Percentiles rank a stretch among this genome's conserved stretches.
Evolutionary conservation across 176 grass and related monocot genomes (phyloP).

Genomic region (Urochloa ruziziensis): DNA sequence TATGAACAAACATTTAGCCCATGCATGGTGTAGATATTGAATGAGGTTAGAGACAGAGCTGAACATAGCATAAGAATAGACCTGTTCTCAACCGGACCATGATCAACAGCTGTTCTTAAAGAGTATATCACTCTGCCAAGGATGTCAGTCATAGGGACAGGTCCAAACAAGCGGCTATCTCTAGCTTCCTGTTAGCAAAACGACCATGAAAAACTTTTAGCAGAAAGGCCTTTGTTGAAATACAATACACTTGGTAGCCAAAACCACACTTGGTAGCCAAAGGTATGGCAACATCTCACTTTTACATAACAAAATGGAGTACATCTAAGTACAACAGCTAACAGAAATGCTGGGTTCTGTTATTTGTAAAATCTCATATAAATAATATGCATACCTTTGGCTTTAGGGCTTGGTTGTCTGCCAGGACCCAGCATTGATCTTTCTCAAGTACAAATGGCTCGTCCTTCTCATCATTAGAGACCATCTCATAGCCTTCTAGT

Average conservation of each 20-base stretch:
- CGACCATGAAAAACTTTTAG: neutral
- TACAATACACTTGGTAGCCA: neutral
- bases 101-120: slow-evolving; percentile 77
- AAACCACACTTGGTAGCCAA: neutral
- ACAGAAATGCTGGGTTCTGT: no score
- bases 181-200: slow-evolving; percentile 76
- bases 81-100: slow-evolving; percentile 90
- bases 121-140: slow-evolving; percentile 87
- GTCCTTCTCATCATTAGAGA: slow-evolving; percentile 80
- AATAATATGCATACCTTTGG: slow-evolving; percentile 60
- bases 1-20: slow-evolving; percentile 7
- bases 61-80: slow-evolving; percentile 20
- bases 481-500: slow-evolving; percentile 83
- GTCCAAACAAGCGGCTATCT: slow-evolving; percentile 94
- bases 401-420: slow-evolving; percentile 73
- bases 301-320: neutral
- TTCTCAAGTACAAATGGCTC: slow-evolving; percentile 81
- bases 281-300: neutral
- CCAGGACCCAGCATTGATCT: slow-evolving; percentile 81
- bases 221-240: neutral
- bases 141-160: slow-evolving; percentile 83
- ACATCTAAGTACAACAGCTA: neutral
- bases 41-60: neutral
- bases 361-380: no score
- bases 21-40: neutral